Evolutionary conservation across 2,329 filamentous ascomycete species (phyloP), one percentile per base, ranked within the genome.

Genomic region (Colletotrichum orbiculare): DNA sequence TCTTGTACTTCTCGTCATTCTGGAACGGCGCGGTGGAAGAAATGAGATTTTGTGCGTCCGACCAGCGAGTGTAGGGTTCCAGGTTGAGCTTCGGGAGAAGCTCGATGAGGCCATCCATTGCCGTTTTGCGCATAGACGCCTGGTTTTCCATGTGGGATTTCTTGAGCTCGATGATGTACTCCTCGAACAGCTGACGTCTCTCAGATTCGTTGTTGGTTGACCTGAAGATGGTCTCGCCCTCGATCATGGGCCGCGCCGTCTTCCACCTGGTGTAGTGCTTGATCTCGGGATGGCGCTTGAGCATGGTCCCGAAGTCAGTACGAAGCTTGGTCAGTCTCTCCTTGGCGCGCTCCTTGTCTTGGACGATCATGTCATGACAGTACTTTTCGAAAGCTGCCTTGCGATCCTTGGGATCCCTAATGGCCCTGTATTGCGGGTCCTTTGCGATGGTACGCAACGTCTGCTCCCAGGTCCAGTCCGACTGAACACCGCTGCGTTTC

Each of bases 261-360:
- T 94, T 97, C 96, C 96, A 99, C 67, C 94, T 91, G 46, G 95
- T 97, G 78, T 96, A 97, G 77, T 97, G 89, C 78, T 94, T 96
- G 78, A 99, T 98, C 78, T 99, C 96, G 67, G 94, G 94, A 77
- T 99, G 95, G 70, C 94, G 94, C 79, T 91, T 93, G 70, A 99
- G 86, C 96, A 99, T 99, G 60, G 90, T 94, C 71, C 91, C 91
- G 78, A 99, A 99, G 83, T 98, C 96, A 77, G 92, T 86, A 73
- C 94, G 92, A 74, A 98, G 85, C 82, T 97, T 98, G 72, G 92
- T 86, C 77, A 97, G 85, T 75, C 96, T 91, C 80, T 98, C 95
- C 79, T 97, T 95, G 74, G 94, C 94, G 71, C 92, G 91, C 77
- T 96, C 93, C 82, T 96, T 96, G 81, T 99, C 96, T 81, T 97